Evolutionary conservation across 352 stramenopile species (phyloP).

Genomic region (Blastocystis sp.): DNA sequence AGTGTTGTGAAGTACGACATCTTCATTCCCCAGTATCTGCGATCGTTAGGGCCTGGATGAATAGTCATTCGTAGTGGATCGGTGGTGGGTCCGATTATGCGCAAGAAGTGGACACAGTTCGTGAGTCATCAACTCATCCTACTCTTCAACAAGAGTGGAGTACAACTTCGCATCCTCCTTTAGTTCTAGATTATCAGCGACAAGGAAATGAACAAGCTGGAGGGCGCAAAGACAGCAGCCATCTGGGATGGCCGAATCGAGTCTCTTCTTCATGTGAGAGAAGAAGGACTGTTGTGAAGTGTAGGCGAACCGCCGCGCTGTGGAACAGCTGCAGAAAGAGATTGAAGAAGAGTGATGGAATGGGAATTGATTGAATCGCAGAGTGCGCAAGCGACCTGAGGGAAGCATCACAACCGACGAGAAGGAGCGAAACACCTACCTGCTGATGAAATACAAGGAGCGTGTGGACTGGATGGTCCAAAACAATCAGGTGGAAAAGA

Average conservation of each 20-base stretch:
- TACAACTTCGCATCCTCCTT: background rate
- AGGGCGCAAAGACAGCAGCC: background rate
- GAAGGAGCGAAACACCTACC: slow-evolving; percentile 42
- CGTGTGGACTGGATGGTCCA: slow-evolving; percentile 43
- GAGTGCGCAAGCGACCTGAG: slow-evolving; percentile 3
- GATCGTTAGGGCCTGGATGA: background rate
- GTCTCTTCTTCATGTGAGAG: slow-evolving; percentile 37
- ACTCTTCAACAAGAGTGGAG: slow-evolving; percentile 31
- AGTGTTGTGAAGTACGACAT: slow-evolving; percentile 43
- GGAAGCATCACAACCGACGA: slow-evolving; percentile 59
- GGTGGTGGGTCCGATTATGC: slow-evolving; percentile 36
- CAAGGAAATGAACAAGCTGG: slow-evolving; percentile 29
- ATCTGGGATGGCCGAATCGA: slow-evolving; percentile 63
- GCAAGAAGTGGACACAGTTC: slow-evolving; percentile 41
- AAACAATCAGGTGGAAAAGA: slow-evolving; percentile 11
- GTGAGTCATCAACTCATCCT: slow-evolving; percentile 31
- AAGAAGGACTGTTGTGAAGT: background rate
- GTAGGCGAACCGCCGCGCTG: background rate
- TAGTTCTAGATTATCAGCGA: slow-evolving; percentile 27
- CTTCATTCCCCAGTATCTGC: slow-evolving; percentile 37
- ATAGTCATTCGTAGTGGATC: background rate
- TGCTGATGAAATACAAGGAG: slow-evolving; percentile 41
- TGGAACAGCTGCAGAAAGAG: slow-evolving; percentile 42
- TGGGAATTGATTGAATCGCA: background rate
- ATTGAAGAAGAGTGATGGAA: slow-evolving; percentile 12